Evolutionary conservation across 805 yeast species (phyloP).

Genomic region (Lipomyces oligophaga): DNA sequence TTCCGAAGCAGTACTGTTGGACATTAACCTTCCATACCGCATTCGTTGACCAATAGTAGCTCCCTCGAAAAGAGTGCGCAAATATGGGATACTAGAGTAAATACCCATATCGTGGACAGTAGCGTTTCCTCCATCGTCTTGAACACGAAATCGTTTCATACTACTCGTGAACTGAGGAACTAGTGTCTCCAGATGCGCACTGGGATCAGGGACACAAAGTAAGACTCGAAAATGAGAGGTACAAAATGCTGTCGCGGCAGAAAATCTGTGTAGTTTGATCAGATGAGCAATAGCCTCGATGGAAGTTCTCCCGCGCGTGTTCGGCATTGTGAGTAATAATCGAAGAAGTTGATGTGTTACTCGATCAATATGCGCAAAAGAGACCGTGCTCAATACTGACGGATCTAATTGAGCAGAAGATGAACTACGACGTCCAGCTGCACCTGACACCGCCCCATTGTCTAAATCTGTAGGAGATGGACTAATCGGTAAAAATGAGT

Average conservation of each 20-base stretch:
- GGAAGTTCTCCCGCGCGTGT: conserved; percentile 8
- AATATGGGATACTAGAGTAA: no score
- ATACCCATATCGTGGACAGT: conserved; percentile 6
- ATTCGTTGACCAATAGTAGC: no score
- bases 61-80: no score
- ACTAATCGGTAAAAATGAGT: conserved; percentile 1
- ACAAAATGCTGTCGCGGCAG: not conserved
- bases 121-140: conserved; percentile 7
- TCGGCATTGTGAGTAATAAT: conserved; percentile 6
- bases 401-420: not conserved
- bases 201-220: conserved; percentile 2
- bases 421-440: not conserved
- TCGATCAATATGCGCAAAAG: conserved; percentile 9
- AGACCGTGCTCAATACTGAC: conserved; percentile 5
- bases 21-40: conserved; percentile 7
- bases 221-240: conserved; percentile 1
- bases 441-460: not conserved
- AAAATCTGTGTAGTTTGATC: conserved; percentile 7
- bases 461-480: conserved; percentile 1
- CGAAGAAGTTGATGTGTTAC: conserved; percentile 4
- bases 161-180: conserved; percentile 3
- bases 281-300: conserved; percentile 10
- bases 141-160: conserved; percentile 1
- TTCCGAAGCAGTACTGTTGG: conserved; percentile 3
- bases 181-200: conserved; percentile 1